Percentiles rank a stretch among this genome's conserved stretches.
These are phyloP conservation scores for Aegilops sharonensis DNA, from an alignment of 176 grass and related monocot genomes.

Conservation along the genomic window DNA sequence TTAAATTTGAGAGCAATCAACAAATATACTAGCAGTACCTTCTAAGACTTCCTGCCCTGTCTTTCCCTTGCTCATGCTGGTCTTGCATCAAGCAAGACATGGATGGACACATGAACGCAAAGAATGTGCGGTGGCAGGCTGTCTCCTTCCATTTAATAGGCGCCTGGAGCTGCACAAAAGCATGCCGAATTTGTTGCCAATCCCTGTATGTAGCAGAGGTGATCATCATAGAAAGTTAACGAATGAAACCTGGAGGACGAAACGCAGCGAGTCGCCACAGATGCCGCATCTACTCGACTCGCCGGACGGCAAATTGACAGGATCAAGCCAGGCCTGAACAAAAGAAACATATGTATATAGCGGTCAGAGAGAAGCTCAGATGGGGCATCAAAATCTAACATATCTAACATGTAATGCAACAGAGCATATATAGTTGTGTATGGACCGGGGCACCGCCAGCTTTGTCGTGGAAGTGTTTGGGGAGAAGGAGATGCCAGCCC, in stretches of 20 bases:
- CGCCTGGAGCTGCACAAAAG: conserved; percentile 55
- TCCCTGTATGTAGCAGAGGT: not conserved
- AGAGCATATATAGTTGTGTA: not conserved
- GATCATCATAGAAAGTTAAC: not conserved
- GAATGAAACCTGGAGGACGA: conserved; percentile 67
- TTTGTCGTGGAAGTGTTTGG: conserved; percentile 76
- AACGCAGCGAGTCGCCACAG: conserved; percentile 66
- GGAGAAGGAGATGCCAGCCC: conserved; percentile 35
- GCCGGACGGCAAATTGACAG: conserved; percentile 53
- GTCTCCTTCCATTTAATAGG: conserved; percentile 39
- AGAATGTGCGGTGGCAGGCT: conserved; percentile 63
- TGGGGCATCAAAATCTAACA: not conserved
- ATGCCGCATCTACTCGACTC: conserved; percentile 55
- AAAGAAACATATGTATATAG: not conserved
- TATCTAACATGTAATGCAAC: not conserved
- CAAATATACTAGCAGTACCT: conserved; percentile 42
- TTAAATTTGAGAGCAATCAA: not conserved
- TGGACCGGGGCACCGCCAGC: conserved; percentile 53
- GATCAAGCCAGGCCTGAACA: conserved; percentile 75
- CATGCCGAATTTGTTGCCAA: not conserved
- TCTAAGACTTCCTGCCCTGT: conserved; percentile 51
- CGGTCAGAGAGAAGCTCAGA: not conserved
- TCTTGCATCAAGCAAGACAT: conserved; percentile 75
- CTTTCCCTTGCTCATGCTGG: conserved; percentile 75
- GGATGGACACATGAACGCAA: conserved; percentile 78